Percentiles rank a stretch among this genome's conserved stretches.
Conservation (phyloP, 768 basidiomycete species). For the Asterophora parasitica region DNA sequence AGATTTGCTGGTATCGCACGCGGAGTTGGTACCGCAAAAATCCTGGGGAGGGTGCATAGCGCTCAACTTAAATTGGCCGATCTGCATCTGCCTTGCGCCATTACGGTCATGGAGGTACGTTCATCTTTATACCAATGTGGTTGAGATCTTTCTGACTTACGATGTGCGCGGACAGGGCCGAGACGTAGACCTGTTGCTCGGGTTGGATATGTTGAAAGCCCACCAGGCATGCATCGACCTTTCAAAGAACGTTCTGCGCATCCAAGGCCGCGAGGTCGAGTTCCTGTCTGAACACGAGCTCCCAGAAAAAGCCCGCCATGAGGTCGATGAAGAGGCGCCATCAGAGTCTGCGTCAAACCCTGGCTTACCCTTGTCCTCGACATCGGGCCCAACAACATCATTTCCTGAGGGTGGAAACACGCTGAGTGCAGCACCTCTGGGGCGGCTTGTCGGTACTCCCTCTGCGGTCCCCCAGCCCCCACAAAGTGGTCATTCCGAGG, state of each 20-base stretch:
- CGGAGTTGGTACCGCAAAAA: slow-evolving; percentile 92
- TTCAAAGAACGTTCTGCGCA: slow-evolving; percentile 83
- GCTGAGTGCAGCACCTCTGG: slow-evolving; percentile 42
- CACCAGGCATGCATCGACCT: slow-evolving; percentile 97
- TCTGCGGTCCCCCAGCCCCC: slow-evolving; percentile 23
- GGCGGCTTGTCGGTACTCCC: slow-evolving; percentile 15
- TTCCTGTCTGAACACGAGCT: slow-evolving; percentile 96
- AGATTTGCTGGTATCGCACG: slow-evolving; percentile 86
- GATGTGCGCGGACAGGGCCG: slow-evolving; percentile 51
- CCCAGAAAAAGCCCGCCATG: slow-evolving; percentile 65
- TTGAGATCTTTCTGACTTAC: background rate
- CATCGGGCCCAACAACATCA: slow-evolving; percentile 9
- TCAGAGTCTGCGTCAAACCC: slow-evolving; percentile 16
- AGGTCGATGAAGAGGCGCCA: slow-evolving; percentile 18
- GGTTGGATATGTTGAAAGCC: slow-evolving; percentile 98
- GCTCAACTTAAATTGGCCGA: slow-evolving; percentile 88
- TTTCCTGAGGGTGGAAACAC: slow-evolving; percentile 74
- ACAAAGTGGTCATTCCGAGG: slow-evolving; percentile 47
- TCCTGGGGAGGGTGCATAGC: slow-evolving; percentile 90
- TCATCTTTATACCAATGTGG: slow-evolving; percentile 10
- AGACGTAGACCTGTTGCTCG: slow-evolving; percentile 92
- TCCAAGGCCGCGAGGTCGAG: slow-evolving; percentile 81
- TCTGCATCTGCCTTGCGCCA: slow-evolving; percentile 81
- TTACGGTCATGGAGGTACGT: slow-evolving; percentile 89
- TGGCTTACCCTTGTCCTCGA: slow-evolving; percentile 15